A percentile compares a stretch with the other conserved stretches of the same genome.
phyloP scores from a whole-genome alignment of 495 filamentous ascomycete species.

The Trichoderma reesei region DNA sequence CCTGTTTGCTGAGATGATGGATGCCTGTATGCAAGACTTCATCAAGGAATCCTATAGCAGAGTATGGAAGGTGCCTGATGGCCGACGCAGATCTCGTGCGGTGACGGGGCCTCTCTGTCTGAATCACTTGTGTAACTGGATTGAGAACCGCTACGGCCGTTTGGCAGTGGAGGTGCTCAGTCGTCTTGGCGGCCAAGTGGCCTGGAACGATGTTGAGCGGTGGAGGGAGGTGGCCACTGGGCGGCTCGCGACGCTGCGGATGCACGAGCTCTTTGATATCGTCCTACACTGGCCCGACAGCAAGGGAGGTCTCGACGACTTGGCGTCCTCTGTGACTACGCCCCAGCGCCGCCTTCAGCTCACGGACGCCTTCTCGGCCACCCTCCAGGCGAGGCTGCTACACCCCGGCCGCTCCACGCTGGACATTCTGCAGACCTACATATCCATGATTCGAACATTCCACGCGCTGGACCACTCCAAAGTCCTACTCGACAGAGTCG shows the following conservation, averaged over 20 bases:
- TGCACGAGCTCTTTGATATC: slow-evolving; percentile 78
- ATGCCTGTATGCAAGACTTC: slow-evolving; percentile 56
- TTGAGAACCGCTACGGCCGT: slow-evolving; percentile 59
- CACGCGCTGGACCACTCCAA: slow-evolving; percentile 83
- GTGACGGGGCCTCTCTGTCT: slow-evolving; percentile 26
- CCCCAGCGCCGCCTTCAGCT: slow-evolving; percentile 51
- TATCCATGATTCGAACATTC: slow-evolving; percentile 84
- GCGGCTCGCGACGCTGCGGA: slow-evolving; percentile 68
- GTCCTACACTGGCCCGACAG: slow-evolving; percentile 76
- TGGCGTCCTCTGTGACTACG: slow-evolving; percentile 42
- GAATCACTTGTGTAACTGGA: slow-evolving; percentile 54
- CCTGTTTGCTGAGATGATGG: slow-evolving; percentile 67
- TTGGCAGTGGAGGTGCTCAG: slow-evolving; percentile 53
- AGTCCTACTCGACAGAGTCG: slow-evolving; percentile 79
- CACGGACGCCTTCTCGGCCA: slow-evolving; percentile 59
- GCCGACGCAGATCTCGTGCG: neutral
- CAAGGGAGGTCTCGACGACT: slow-evolving; percentile 73
- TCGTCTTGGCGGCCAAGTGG: slow-evolving; percentile 22
- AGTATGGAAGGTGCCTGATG: slow-evolving; percentile 38
- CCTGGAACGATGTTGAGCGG: slow-evolving; percentile 50
- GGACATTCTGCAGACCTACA: slow-evolving; percentile 82
- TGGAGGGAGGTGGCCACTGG: slow-evolving; percentile 76
- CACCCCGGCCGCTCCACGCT: slow-evolving; percentile 84
- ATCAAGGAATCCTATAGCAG: slow-evolving; percentile 50
- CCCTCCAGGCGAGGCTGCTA: slow-evolving; percentile 61